Evolutionary conservation across 306 rosid species (phyloP).

Genomic region (Pueraria montana): DNA sequence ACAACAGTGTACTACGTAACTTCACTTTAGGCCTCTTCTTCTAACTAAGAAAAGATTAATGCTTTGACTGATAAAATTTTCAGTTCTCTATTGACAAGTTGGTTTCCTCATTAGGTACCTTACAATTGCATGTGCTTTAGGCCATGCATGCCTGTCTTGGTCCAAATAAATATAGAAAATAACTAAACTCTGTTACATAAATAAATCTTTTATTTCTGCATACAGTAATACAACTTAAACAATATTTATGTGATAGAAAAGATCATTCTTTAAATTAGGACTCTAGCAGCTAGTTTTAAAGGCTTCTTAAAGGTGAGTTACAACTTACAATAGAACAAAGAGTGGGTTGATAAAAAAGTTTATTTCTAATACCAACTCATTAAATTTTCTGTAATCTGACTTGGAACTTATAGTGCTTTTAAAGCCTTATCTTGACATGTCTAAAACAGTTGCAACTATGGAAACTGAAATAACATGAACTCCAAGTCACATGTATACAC

Average conservation of each 20-base stretch:
- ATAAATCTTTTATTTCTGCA: not conserved
- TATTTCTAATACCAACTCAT: not conserved
- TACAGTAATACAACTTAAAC: not conserved
- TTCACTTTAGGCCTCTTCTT: not conserved
- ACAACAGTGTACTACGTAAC: not conserved
- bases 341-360: not conserved
- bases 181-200: not conserved
- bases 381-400: not conserved
- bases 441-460: not conserved
- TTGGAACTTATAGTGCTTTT: not conserved
- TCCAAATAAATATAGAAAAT: not conserved
- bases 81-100: not conserved
- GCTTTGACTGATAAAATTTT: not conserved
- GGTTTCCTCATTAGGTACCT: not conserved
- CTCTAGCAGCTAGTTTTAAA: not conserved
- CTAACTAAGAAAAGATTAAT: not conserved
- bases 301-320: not conserved
- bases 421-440: not conserved
- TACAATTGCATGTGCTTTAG: not conserved
- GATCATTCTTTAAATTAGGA: not conserved
- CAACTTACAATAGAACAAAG: not conserved
- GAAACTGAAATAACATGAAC: not conserved
- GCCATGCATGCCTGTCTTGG: constrained; percentile 27
- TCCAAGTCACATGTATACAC: not conserved
- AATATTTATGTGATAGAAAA: not conserved